Conservation (phyloP, 805 yeast species). For the Lipomyces sp. region DNA sequence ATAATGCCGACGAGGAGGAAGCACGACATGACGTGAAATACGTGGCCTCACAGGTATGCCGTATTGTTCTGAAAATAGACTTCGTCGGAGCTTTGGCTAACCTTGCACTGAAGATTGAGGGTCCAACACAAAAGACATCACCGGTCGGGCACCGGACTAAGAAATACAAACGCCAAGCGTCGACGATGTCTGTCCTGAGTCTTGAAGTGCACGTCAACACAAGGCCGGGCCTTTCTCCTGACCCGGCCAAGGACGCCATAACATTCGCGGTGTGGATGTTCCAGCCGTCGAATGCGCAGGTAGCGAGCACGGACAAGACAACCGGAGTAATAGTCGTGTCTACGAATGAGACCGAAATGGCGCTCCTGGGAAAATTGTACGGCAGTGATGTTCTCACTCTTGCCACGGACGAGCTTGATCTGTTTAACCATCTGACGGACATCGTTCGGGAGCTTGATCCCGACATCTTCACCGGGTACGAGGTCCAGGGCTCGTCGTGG, state of each 20-base stretch:
- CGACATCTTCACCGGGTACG: slow-evolving; percentile 83
- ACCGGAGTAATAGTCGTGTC: slow-evolving; percentile 32
- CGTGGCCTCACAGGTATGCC: too few species aligned
- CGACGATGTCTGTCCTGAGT: slow-evolving; percentile 51
- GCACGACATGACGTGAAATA: too few species aligned
- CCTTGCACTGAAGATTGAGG: slow-evolving; percentile 22
- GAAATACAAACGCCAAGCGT: slow-evolving; percentile 29
- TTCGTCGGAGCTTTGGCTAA: too few species aligned
- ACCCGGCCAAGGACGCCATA: slow-evolving; percentile 62
- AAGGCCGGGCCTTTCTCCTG: slow-evolving; percentile 51
- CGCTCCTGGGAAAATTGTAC: neutral
- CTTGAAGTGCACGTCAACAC: slow-evolving; percentile 68
- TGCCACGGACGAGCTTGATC: slow-evolving; percentile 54
- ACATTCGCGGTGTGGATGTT: slow-evolving; percentile 61
- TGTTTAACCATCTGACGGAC: slow-evolving; percentile 55
- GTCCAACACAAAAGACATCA: slow-evolving; percentile 19
- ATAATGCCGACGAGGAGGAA: neutral
- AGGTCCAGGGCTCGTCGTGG: slow-evolving; percentile 79
- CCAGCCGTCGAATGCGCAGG: slow-evolving; percentile 9
- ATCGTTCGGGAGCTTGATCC: slow-evolving; percentile 71
- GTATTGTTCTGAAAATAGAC: too few species aligned
- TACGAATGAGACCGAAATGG: slow-evolving; percentile 29
- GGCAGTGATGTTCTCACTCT: slow-evolving; percentile 43
- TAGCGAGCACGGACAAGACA: slow-evolving; percentile 1
- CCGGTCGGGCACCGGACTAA: slow-evolving; percentile 33